Percentiles rank a stretch among this genome's conserved stretches.
Conservation (phyloP, 2,329 filamentous ascomycete genomes). For the Stylonectria norvegica region DNA sequence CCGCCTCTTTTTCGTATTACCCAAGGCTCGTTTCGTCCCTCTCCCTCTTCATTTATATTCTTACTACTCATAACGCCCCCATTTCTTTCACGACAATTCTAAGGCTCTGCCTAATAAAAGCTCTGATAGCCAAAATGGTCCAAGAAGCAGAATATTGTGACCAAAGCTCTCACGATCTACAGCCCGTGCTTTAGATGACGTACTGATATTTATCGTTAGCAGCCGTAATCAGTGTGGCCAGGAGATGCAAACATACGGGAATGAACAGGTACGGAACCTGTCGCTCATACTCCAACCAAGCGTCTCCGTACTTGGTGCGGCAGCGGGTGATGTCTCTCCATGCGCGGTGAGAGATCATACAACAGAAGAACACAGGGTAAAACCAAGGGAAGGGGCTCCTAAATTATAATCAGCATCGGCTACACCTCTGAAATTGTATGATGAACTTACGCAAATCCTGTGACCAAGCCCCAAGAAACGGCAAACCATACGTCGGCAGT, state of each 20-base stretch:
- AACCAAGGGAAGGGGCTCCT: conserved; percentile 84
- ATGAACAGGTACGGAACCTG: conserved; percentile 82
- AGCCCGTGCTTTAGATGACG: conserved; percentile 40
- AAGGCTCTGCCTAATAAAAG: background rate
- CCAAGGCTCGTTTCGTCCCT: background rate
- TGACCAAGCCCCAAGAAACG: conserved; percentile 49
- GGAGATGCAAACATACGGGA: conserved; percentile 46
- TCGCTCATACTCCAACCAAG: conserved; percentile 76
- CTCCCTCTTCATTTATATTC: background rate
- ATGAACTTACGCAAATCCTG: conserved; percentile 41
- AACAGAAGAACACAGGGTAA: conserved; percentile 77
- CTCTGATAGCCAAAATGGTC: no score
- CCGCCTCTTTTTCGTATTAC: background rate
- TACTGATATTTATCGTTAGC: conserved; percentile 32
- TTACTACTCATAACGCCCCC: background rate
- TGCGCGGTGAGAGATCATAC: conserved; percentile 80
- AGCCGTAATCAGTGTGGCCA: background rate
- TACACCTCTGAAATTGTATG: background rate
- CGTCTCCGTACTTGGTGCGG: conserved; percentile 74
- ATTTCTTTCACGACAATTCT: background rate
- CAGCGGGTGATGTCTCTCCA: conserved; percentile 74
- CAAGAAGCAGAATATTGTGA: no score
- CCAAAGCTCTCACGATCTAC: no score
- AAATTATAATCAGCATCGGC: conserved; percentile 8
- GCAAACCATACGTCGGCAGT: conserved; percentile 49